Percentiles rank a stretch among this genome's conserved stretches.
phyloP scores from a whole-genome alignment of 768 basidiomycete species.

The Russula lepida region DNA sequence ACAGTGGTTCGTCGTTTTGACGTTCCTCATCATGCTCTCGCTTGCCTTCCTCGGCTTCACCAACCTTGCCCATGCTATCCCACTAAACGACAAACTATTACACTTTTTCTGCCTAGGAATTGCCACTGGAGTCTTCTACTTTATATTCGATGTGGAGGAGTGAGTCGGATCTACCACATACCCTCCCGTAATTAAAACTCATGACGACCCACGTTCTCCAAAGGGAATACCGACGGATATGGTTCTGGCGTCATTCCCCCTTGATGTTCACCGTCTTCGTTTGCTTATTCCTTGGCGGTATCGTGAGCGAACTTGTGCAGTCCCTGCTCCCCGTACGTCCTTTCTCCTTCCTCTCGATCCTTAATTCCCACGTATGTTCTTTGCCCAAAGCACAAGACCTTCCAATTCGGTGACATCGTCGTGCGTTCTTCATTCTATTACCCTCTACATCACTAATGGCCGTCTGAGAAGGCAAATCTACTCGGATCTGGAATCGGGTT shows the following conservation, averaged over 20 bases:
- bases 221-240: constrained; percentile 71
- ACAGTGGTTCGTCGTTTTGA: constrained; percentile 79
- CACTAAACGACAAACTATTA: constrained; percentile 70
- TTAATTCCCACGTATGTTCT: not conserved
- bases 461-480: constrained; percentile 56
- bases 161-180: constrained; percentile 32
- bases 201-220: not conserved
- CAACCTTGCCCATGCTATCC: constrained; percentile 52
- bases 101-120: constrained; percentile 71
- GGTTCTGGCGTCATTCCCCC: constrained; percentile 76
- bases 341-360: not conserved
- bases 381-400: constrained; percentile 53
- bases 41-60: constrained; percentile 76
- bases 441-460: not conserved
- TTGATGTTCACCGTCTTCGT: constrained; percentile 59
- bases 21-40: constrained; percentile 54
- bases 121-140: constrained; percentile 78
- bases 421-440: constrained; percentile 33
- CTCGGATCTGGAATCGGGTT: constrained; percentile 66
- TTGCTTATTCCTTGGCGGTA: constrained; percentile 74
- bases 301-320: constrained; percentile 77
- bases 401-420: constrained; percentile 63
- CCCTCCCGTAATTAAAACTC: not conserved
- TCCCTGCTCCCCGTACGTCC: constrained; percentile 57
- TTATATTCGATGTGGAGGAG: constrained; percentile 85